A percentile compares a stretch with the other conserved stretches of the same genome.
Conservation (phyloP, 225 moss, liverwort and hornwort genomes). For the Ulota crispa region DNA sequence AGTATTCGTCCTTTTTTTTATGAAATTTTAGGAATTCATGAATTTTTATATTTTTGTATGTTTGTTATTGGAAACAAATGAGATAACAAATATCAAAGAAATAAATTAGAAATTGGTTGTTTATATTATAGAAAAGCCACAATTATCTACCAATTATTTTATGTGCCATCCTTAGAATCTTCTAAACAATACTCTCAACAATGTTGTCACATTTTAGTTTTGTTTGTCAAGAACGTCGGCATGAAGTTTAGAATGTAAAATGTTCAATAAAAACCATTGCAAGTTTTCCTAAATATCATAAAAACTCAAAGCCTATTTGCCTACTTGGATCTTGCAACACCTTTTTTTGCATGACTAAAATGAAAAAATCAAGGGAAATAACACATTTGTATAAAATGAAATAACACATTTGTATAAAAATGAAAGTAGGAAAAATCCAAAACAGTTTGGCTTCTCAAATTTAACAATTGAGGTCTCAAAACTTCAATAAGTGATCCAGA, state of each 20-base stretch:
- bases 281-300: no score
- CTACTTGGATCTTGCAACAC: no score
- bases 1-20: no score
- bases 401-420: no score
- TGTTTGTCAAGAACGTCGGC: neutral
- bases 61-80: neutral
- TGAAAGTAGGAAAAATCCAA: no score
- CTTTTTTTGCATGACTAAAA: no score
- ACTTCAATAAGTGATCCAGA: neutral
- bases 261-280: neutral
- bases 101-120: neutral
- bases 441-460: no score
- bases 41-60: no score
- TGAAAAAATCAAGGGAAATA: no score
- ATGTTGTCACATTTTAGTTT: neutral
- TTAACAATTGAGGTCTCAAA: neutral
- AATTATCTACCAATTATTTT: neutral
- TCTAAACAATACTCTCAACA: neutral
- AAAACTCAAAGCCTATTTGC: neutral
- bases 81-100: no score
- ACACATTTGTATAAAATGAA: no score
- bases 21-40: no score
- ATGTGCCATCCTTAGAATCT: accelerated
- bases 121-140: neutral
- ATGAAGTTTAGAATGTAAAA: neutral